Percentiles rank a stretch among this genome's conserved stretches.
Evolutionary conservation across 768 basidiomycete genomes (phyloP).

Genomic region (Collybia sordida): DNA sequence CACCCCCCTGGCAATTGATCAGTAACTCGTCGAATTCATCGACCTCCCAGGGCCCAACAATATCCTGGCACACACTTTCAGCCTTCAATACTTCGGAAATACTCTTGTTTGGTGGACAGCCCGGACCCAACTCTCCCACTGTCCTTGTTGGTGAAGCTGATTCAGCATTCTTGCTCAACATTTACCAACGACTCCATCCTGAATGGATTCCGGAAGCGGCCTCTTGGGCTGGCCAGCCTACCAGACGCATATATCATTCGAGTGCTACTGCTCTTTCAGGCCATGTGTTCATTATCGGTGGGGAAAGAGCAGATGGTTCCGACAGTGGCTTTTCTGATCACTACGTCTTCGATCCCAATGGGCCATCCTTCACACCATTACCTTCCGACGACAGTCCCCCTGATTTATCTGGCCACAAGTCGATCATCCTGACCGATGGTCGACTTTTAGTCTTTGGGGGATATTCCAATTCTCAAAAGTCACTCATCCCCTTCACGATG

Average conservation of each 20-base stretch:
- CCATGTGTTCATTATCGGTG: conserved; percentile 72
- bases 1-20: conserved; percentile 70
- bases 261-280: conserved; percentile 47
- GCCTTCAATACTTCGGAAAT: conserved; percentile 53
- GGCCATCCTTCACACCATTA: conserved; percentile 52
- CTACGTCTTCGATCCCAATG: conserved; percentile 56
- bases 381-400: conserved; percentile 59
- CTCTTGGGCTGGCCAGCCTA: conserved; percentile 66
- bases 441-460: conserved; percentile 78
- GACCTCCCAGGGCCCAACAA: conserved; percentile 52
- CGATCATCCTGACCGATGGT: conserved; percentile 68
- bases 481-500: conserved; percentile 54
- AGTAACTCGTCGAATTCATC: conserved; percentile 43
- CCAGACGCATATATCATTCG: conserved; percentile 76
- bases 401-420: conserved; percentile 71
- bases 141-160: conserved; percentile 54
- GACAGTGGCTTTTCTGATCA: conserved; percentile 59
- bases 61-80: conserved; percentile 82
- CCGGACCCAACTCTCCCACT: conserved; percentile 55
- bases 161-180: conserved; percentile 60
- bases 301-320: conserved; percentile 82
- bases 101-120: conserved; percentile 77
- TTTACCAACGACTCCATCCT: conserved; percentile 35
- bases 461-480: conserved; percentile 43
- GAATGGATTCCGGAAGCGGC: conserved; percentile 45